These are phyloP conservation scores for Penicillium sp. DNA, from an alignment of 2,329 filamentous ascomycete genomes.

Conservation along the genomic window DNA sequence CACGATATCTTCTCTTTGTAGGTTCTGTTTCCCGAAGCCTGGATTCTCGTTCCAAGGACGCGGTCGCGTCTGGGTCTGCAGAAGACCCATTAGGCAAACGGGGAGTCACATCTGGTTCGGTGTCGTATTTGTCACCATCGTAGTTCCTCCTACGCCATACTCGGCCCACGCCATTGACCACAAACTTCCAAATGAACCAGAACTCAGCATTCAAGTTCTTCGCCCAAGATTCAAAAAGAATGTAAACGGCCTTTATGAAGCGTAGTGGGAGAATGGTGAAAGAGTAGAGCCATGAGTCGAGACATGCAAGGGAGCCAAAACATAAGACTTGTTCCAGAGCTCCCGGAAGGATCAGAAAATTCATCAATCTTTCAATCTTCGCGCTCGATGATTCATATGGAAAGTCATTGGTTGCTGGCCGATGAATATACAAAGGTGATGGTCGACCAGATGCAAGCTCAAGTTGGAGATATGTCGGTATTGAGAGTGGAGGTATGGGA, in stretches of 20 bases:
- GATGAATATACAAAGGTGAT: constrained; percentile 66
- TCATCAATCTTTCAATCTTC: constrained; percentile 88
- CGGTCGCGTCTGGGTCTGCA: constrained; percentile 18
- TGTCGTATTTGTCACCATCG: constrained; percentile 21
- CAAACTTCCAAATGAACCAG: constrained; percentile 72
- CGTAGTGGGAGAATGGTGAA: constrained; percentile 93
- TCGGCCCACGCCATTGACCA: constrained; percentile 77
- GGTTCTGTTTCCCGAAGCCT: constrained; percentile 25
- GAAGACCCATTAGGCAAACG: constrained; percentile 23
- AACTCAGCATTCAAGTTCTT: constrained; percentile 72
- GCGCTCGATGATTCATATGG: constrained; percentile 91
- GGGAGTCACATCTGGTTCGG: constrained; percentile 28
- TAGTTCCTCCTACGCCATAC: constrained; percentile 67
- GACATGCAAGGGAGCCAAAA: constrained; percentile 86
- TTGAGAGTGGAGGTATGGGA: constrained; percentile 64
- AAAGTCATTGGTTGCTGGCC: constrained; percentile 59
- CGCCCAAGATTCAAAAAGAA: constrained; percentile 78
- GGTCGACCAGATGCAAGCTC: constrained; percentile 64
- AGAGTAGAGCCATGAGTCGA: constrained; percentile 95
- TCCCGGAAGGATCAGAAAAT: constrained; percentile 80
- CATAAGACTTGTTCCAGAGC: constrained; percentile 82
- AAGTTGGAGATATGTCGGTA: constrained; percentile 68
- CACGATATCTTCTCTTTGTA: constrained; percentile 34
- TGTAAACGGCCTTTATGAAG: constrained; percentile 77
- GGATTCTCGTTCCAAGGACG: constrained; percentile 28